Evolutionary conservation across 495 filamentous ascomycete genomes (phyloP).

Genomic region (Xylaria flabelliformis): DNA sequence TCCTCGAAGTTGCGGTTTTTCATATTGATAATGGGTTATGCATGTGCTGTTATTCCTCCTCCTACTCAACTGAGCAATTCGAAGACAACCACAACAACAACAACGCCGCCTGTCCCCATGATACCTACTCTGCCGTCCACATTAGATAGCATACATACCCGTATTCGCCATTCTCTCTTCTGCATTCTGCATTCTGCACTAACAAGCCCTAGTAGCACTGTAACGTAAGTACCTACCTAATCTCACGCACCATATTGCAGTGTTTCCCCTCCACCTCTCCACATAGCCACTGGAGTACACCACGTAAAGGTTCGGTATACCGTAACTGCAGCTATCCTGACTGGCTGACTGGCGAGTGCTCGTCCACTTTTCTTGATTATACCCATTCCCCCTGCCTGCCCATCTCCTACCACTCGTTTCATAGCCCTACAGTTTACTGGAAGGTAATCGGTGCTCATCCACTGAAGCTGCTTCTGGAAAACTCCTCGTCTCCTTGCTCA

Average conservation of each 20-base stretch:
- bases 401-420: slow-evolving; percentile 16
- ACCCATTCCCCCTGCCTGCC: slow-evolving; percentile 19
- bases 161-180: background rate
- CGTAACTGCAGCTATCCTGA: slow-evolving; percentile 16
- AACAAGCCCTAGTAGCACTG: background rate
- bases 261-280: slow-evolving; percentile 22
- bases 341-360: slow-evolving; percentile 14
- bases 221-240: slow-evolving; percentile 22
- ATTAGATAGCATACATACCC: background rate
- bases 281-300: slow-evolving; percentile 9
- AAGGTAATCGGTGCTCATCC: slow-evolving; percentile 8
- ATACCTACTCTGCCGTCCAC: background rate
- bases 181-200: background rate
- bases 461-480: slow-evolving; percentile 18
- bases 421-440: slow-evolving; percentile 7
- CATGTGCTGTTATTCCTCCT: background rate
- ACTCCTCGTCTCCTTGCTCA: background rate
- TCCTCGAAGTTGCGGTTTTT: background rate
- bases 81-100: background rate
- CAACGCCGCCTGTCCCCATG: background rate
- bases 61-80: background rate
- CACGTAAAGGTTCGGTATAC: slow-evolving; percentile 13
- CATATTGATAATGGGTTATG: background rate
- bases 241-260: slow-evolving; percentile 1
- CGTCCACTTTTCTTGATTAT: slow-evolving; percentile 24